A percentile compares a stretch with the other conserved stretches of the same genome.
Evolutionary conservation across 208 protist species (phyloP).

Genomic region (Trichomonas vaginalis): DNA sequence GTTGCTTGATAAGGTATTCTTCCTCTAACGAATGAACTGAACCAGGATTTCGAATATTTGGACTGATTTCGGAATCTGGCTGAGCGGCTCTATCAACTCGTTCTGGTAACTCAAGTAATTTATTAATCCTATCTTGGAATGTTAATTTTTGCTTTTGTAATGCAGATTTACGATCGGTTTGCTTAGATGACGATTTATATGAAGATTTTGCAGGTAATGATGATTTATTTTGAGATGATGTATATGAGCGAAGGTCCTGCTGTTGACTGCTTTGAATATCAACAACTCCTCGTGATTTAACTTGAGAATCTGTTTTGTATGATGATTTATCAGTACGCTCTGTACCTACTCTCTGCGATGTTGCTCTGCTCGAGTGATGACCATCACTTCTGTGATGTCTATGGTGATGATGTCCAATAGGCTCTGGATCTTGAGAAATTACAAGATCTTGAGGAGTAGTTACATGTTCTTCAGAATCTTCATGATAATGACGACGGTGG

Average conservation of each 20-base stretch:
- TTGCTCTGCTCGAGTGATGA: not conserved
- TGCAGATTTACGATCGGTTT: too few relatives aligned
- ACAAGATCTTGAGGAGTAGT: not conserved
- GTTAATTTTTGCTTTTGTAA: not conserved
- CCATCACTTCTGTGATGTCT: not conserved
- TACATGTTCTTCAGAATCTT: not conserved
- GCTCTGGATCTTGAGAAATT: not conserved
- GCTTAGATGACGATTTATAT: too few relatives aligned
- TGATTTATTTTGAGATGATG: too few relatives aligned
- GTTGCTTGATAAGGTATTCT: not conserved
- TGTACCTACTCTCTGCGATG: not conserved
- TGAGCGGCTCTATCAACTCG: not conserved
- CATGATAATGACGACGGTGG: not conserved
- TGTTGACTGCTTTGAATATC: too few relatives aligned
- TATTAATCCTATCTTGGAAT: not conserved
- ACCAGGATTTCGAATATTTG: not conserved
- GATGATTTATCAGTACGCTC: not conserved
- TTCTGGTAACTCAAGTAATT: not conserved
- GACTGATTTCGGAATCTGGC: not conserved
- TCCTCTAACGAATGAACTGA: not conserved
- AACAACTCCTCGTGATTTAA: too few relatives aligned
- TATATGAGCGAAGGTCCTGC: not conserved
- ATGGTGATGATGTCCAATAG: not conserved
- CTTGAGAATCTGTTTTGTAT: not conserved
- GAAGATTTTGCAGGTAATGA: not conserved